Conservation (phyloP, 2,329 filamentous ascomycete genomes). For the Xylariales sp. region DNA sequence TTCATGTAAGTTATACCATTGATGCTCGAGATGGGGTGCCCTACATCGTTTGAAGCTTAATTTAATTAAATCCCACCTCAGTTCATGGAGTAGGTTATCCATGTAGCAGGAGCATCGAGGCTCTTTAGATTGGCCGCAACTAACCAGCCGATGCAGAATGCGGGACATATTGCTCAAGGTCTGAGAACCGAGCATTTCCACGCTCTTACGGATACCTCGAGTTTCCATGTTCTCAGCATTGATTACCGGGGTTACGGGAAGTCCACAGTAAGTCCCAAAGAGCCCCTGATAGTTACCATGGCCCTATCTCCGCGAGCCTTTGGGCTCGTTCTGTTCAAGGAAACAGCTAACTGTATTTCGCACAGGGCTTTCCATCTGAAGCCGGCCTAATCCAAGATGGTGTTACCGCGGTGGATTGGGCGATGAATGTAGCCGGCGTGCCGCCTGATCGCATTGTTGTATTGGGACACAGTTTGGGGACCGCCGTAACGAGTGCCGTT, state of each 20-base stretch:
- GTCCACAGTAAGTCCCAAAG: slow-evolving; percentile 62
- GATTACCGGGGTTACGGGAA: slow-evolving; percentile 91
- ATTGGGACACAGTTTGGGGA: slow-evolving; percentile 88
- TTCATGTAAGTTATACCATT: slow-evolving; percentile 62
- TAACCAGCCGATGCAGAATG: slow-evolving; percentile 71
- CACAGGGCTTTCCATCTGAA: slow-evolving; percentile 77
- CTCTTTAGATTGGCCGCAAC: slow-evolving; percentile 44
- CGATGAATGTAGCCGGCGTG: slow-evolving; percentile 72
- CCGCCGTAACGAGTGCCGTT: slow-evolving; percentile 81
- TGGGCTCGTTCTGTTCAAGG: background rate
- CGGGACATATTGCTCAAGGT: slow-evolving; percentile 84
- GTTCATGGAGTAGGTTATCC: slow-evolving; percentile 71
- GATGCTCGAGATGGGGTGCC: background rate
- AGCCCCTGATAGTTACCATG: background rate
- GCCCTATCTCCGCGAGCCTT: background rate
- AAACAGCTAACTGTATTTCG: slow-evolving; percentile 8
- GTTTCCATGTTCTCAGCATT: slow-evolving; percentile 84
- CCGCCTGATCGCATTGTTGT: slow-evolving; percentile 79
- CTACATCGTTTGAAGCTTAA: background rate
- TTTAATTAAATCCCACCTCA: slow-evolving; percentile 48
- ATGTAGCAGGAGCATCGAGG: background rate
- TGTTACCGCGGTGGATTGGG: slow-evolving; percentile 77
- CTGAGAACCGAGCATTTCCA: slow-evolving; percentile 83
- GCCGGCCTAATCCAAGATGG: slow-evolving; percentile 84
- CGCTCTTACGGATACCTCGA: slow-evolving; percentile 76